Evolutionary conservation across 2,329 filamentous ascomycete species (phyloP), one percentile per base, ranked within the genome.

Genomic region (Calonectria pteridis): DNA sequence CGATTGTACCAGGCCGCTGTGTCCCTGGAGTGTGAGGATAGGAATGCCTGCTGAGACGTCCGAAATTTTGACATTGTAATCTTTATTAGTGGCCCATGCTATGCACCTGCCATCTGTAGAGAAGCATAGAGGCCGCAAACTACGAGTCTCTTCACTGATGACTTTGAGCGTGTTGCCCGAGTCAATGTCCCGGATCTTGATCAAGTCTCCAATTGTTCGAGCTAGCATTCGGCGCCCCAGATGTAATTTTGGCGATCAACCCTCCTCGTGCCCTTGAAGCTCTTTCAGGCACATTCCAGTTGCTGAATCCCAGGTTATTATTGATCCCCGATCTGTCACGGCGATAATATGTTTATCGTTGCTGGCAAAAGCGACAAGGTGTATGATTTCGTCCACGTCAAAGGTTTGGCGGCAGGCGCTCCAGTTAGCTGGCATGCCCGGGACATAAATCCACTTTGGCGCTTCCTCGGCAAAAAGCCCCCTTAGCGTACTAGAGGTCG

Each of bases 371-470:
- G 26, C 35, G 16, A 76, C 40, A 16, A 55, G 70, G 18, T n/a
- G n/a, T 10, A 77, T 46, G n/a, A 28, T 40, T 31, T 62, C 58
- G 20, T 28, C 28, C 35, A 64, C 55, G 46, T 55, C 23, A 5
- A 73, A 14, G 1, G 53, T 65, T 14, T 55, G 46, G 18, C 65
- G 20, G 7, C 59, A 63, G 1, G 46, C 2, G 26, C 40, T 20
- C 73, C 71, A 75, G 16, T 11, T 2, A 2, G 7, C 3, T 2
- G 35, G 31, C 26, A 35, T 7, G 2, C 23, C 23, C 2, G 64
- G 70, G 28, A 46, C 63, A 26, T 11, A 23, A 0, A 75, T 65
- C 73, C 71, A 73, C 10, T 28, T n/a, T 6, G 73, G 73, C 16
- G 58, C 28, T 2, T 75, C 70, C 5, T 58, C 23, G 7, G 0